Evolutionary conservation across 164 flowering plant species (phyloP).

Genomic region (Nymphaea thermarum): DNA sequence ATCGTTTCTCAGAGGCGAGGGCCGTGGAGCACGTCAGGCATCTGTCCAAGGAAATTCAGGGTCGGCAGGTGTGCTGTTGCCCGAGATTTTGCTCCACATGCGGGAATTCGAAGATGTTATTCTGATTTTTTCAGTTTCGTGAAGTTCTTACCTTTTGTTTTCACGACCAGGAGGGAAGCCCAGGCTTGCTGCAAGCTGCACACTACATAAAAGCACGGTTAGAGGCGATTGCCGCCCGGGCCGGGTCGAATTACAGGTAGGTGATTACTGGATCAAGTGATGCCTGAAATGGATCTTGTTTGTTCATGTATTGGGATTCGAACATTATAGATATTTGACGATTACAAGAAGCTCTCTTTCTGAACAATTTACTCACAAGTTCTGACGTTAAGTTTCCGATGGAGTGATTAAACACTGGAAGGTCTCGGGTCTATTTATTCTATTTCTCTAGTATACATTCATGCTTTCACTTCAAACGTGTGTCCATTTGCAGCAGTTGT

Average conservation of each 20-base stretch:
- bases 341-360: too few species aligned
- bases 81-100: background rate
- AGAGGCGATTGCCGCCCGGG: conserved; percentile 53
- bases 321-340: too few species aligned
- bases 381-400: too few species aligned
- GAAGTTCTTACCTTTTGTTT: background rate
- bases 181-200: conserved; percentile 76
- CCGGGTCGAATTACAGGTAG: conserved; percentile 54
- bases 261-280: background rate
- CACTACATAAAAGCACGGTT: conserved; percentile 53
- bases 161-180: conserved; percentile 62
- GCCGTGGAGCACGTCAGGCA: conserved; percentile 65
- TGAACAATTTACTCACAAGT: too few species aligned
- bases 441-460: too few species aligned
- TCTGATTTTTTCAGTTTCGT: background rate
- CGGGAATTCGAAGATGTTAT: background rate
- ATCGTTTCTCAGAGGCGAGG: conserved; percentile 83
- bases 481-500: too few species aligned
- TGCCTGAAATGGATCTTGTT: too few species aligned
- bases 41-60: conserved; percentile 56
- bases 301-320: too few species aligned
- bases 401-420: too few species aligned
- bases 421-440: too few species aligned
- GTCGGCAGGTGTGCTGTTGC: conserved; percentile 61
- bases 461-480: too few species aligned